Conservation (phyloP, 495 filamentous ascomycete species). For the Talaromyces ruber region DNA sequence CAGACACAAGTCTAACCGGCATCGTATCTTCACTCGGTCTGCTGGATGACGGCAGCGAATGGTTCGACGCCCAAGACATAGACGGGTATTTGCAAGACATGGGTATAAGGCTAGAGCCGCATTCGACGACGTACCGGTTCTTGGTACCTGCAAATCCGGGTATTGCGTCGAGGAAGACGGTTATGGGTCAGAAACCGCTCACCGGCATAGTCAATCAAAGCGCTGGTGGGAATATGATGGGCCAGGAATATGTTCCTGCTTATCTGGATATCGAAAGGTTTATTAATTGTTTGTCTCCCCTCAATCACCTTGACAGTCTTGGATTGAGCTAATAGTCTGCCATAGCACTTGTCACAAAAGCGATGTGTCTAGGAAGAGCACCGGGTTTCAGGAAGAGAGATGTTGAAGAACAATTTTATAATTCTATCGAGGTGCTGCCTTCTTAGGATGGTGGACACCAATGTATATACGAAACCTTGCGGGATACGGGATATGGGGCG, state of each 20-base stretch:
- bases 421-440: conserved; percentile 1
- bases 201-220: not conserved
- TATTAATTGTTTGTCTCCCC: not conserved
- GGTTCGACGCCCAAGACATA: conserved; percentile 3
- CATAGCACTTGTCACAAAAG: not conserved
- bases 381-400: not conserved
- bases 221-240: not conserved
- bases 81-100: conserved; percentile 3
- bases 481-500: too few relatives aligned
- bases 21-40: not conserved
- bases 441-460: not conserved
- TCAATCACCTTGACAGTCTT: not conserved
- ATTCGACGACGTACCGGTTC: not conserved
- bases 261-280: not conserved
- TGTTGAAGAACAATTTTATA: conserved; percentile 13
- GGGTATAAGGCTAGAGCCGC: not conserved
- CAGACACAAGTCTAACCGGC: not conserved
- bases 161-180: not conserved
- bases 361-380: conserved; percentile 1
- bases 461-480: too few relatives aligned
- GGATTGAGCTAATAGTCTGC: not conserved
- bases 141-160: not conserved
- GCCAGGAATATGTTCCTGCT: not conserved
- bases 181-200: not conserved
- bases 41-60: not conserved